A percentile compares a stretch with the other conserved stretches of the same genome.
Conservation (phyloP, 345 rosid species). For the Aquilaria malaccensis region DNA sequence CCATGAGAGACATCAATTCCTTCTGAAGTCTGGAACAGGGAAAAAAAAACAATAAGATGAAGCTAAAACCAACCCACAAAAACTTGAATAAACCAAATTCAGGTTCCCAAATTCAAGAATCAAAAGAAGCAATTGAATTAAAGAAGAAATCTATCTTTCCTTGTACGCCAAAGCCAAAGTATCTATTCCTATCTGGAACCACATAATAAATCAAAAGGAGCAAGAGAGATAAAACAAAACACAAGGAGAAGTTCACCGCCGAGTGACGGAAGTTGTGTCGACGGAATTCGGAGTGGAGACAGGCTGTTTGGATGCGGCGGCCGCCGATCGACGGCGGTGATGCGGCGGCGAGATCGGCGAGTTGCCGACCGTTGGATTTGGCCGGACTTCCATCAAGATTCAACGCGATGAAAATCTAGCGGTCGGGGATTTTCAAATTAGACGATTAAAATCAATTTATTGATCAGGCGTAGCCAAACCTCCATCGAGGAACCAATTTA, state of each 20-base stretch:
- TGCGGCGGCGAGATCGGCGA: conserved; percentile 24
- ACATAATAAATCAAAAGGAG: background rate
- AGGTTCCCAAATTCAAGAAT: background rate
- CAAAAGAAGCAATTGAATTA: background rate
- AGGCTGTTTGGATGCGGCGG: conserved; percentile 38
- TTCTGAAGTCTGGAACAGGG: conserved; percentile 44
- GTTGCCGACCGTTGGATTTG: conserved; percentile 33
- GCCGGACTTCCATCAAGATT: conserved; percentile 41
- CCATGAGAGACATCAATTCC: conserved; percentile 68
- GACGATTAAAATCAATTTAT: background rate
- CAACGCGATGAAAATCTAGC: background rate
- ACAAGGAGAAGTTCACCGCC: conserved; percentile 22
- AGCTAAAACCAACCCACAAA: background rate
- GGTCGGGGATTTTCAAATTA: conserved; percentile 3
- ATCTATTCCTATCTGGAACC: background rate
- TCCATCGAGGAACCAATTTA: too few relatives aligned
- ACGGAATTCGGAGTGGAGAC: conserved; percentile 23
- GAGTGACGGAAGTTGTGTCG: conserved; percentile 47
- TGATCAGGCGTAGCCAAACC: too few relatives aligned
- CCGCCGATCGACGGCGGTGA: conserved; percentile 22
- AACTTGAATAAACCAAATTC: background rate
- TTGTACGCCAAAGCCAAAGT: background rate
- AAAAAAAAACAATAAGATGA: background rate
- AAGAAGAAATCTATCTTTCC: background rate
- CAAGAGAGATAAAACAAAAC: background rate